Conservation (phyloP, 495 filamentous ascomycete genomes). For the Xylaria acuta region DNA sequence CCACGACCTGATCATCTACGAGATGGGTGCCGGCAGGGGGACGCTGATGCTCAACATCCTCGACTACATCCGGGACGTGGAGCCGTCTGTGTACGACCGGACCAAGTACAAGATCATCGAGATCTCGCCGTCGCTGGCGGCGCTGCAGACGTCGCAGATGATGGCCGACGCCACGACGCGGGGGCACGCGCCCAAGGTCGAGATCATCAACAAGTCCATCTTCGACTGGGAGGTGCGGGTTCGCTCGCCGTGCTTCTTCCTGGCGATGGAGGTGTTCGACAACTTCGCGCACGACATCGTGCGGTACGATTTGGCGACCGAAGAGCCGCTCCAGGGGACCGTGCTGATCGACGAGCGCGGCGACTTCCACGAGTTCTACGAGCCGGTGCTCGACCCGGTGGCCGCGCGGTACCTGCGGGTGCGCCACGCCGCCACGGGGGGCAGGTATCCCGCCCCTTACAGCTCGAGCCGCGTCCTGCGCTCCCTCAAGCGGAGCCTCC, state of each 20-base stretch:
- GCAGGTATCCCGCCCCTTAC: constrained; percentile 59
- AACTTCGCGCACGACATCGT: constrained; percentile 96
- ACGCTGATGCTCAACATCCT: constrained; percentile 98
- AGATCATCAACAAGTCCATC: constrained; percentile 92
- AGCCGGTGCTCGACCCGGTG: constrained; percentile 76
- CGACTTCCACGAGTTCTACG: constrained; percentile 95
- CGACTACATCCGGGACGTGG: constrained; percentile 89
- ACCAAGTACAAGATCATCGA: constrained; percentile 96
- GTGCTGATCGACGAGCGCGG: constrained; percentile 85
- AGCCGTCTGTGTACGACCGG: constrained; percentile 90
- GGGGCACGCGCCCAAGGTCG: constrained; percentile 83
- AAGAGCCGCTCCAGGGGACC: constrained; percentile 79
- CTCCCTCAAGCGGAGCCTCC: constrained; percentile 60
- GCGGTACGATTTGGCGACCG: constrained; percentile 80
- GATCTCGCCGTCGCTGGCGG: constrained; percentile 81
- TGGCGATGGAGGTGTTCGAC: constrained; percentile 98
- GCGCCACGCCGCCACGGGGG: constrained; percentile 64
- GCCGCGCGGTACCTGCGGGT: constrained; percentile 82
- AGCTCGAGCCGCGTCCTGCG: constrained; percentile 61
- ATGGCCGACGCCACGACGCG: constrained; percentile 64
- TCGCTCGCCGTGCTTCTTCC: constrained; percentile 91
- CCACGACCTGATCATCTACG: constrained; percentile 97
- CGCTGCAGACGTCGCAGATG: constrained; percentile 75
- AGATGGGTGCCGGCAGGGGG: constrained; percentile 96
- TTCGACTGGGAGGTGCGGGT: constrained; percentile 91